Percentiles rank a stretch among this genome's conserved stretches.
Evolutionary conservation across 2,329 filamentous ascomycete genomes (phyloP).

Genomic region (Ambrosiella beaveri): DNA sequence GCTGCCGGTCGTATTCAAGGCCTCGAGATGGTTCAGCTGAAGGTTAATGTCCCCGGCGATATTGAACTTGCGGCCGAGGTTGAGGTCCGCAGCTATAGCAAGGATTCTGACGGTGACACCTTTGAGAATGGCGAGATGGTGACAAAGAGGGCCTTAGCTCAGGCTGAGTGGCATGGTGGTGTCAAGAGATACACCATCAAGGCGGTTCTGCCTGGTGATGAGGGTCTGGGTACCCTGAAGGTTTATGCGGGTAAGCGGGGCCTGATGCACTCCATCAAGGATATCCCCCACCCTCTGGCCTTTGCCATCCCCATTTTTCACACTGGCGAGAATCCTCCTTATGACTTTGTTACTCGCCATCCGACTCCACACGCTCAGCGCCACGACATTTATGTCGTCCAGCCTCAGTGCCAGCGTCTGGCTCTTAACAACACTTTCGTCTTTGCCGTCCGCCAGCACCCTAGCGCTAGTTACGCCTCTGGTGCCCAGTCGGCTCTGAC

Average conservation of each 20-base stretch:
- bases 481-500: conserved; percentile 22
- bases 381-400: conserved; percentile 90
- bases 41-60: conserved; percentile 72
- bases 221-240: conserved; percentile 74
- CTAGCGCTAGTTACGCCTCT: conserved; percentile 31
- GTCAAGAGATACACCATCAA: conserved; percentile 88
- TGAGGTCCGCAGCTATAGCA: conserved; percentile 62
- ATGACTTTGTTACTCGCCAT: conserved; percentile 82
- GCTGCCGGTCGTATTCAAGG: conserved; percentile 73
- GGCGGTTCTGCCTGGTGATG: conserved; percentile 76
- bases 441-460: conserved; percentile 87
- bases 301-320: conserved; percentile 82
- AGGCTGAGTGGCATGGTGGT: conserved; percentile 79
- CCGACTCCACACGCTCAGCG: conserved; percentile 95
- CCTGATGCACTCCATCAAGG: conserved; percentile 92
- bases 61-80: conserved; percentile 87
- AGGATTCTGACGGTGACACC: conserved; percentile 74
- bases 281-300: conserved; percentile 83
- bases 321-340: conserved; percentile 79
- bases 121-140: conserved; percentile 84
- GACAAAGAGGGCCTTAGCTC: conserved; percentile 71
- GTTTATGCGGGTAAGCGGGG: conserved; percentile 88
- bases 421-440: conserved; percentile 96
- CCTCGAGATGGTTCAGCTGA: conserved; percentile 81
- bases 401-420: conserved; percentile 78